Percentiles rank a stretch among this genome's conserved stretches.
Evolutionary conservation across 2,329 filamentous ascomycete species (phyloP).

Genomic region (Cercospora brassicicola): DNA sequence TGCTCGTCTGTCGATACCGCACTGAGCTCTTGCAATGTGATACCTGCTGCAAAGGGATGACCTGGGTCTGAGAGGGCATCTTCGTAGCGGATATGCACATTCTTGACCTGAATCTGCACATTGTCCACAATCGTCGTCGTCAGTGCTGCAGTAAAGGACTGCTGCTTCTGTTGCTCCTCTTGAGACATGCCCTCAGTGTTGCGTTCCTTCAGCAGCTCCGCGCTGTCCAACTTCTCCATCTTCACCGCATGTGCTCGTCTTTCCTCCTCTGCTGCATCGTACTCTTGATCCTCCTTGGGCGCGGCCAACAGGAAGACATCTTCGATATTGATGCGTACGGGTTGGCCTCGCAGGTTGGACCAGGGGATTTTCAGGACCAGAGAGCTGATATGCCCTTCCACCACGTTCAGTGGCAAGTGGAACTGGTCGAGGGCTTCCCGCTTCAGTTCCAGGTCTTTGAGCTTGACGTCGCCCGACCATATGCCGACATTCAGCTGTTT

Average conservation of each 20-base stretch:
- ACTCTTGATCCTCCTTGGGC: conserved; percentile 91
- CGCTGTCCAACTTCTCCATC: conserved; percentile 97
- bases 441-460: conserved; percentile 87
- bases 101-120: conserved; percentile 94
- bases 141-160: conserved; percentile 94
- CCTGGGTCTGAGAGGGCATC: conserved; percentile 93
- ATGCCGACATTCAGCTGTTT: conserved; percentile 98
- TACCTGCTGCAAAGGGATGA: conserved; percentile 87
- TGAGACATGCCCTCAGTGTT: conserved; percentile 89
- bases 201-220: conserved; percentile 88
- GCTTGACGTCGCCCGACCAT: conserved; percentile 97
- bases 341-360: conserved; percentile 93
- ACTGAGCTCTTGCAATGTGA: conserved; percentile 94
- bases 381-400: conserved; percentile 89
- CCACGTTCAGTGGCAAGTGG: conserved; percentile 91
- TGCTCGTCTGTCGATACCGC: conserved; percentile 92
- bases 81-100: conserved; percentile 97
- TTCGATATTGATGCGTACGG: conserved; percentile 91
- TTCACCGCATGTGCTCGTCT: conserved; percentile 85
- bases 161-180: conserved; percentile 95
- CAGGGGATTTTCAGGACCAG: conserved; percentile 93
- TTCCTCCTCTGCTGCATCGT: conserved; percentile 90
- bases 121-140: conserved; percentile 98
- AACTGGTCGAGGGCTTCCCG: conserved; percentile 96
- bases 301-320: conserved; percentile 95